Conservation (phyloP, 306 rosid genomes). For the Cajanus cajan region DNA sequence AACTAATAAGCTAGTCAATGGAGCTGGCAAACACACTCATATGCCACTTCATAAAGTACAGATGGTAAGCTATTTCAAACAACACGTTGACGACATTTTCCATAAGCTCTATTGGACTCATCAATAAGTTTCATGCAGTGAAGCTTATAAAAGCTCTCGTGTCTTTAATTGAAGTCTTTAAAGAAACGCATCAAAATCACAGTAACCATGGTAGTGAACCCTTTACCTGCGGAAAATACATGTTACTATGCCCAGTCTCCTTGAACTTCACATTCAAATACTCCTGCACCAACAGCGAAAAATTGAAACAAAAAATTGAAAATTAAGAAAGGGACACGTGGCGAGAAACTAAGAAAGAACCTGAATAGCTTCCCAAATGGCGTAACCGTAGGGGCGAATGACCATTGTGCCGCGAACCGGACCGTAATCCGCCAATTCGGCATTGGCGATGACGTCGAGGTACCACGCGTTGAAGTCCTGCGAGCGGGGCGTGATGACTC, state of each 20-base stretch:
- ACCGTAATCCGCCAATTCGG: conserved; percentile 96
- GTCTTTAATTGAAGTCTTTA: too few species aligned
- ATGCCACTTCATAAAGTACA: background rate
- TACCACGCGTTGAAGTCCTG: conserved; percentile 97
- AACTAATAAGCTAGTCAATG: too few species aligned
- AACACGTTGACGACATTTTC: background rate
- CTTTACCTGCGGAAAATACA: conserved; percentile 94
- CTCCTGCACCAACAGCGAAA: conserved; percentile 46
- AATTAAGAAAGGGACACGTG: background rate
- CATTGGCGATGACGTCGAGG: conserved; percentile 75
- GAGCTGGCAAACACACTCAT: background rate
- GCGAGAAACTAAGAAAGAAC: conserved; percentile 30
- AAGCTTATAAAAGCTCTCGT: background rate
- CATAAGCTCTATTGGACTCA: background rate
- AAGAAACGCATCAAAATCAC: background rate
- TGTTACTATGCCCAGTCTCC: conserved; percentile 92
- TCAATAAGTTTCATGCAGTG: background rate
- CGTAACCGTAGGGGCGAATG: conserved; percentile 94
- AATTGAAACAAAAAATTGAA: background rate
- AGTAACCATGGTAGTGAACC: background rate
- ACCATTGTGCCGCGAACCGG: conserved; percentile 99
- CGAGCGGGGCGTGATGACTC: conserved; percentile 81
- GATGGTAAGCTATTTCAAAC: background rate
- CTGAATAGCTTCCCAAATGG: conserved; percentile 98
- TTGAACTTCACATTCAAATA: conserved; percentile 89